These are phyloP conservation scores for Globisporangium echinulatum DNA, from an alignment of 352 stramenopile genomes.

Conservation along the genomic window DNA sequence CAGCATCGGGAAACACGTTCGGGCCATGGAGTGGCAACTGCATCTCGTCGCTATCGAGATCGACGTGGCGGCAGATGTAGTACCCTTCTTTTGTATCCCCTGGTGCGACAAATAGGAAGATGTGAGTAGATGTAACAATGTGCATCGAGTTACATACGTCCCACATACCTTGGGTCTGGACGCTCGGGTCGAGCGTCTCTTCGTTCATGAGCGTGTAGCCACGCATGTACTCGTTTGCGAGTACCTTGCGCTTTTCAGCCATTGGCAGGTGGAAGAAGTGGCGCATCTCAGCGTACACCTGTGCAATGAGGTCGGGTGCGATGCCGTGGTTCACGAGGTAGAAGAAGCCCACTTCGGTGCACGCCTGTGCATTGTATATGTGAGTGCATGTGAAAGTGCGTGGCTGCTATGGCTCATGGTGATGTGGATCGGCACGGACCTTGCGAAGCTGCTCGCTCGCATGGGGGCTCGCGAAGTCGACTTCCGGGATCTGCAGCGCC, in stretches of 20 bases:
- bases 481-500: slow-evolving; percentile 40
- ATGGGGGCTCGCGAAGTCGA: slow-evolving; percentile 38
- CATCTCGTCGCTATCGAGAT: slow-evolving; percentile 48
- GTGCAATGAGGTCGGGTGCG: slow-evolving; percentile 17
- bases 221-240: slow-evolving; percentile 66
- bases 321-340: slow-evolving; percentile 58
- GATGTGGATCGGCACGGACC: background rate
- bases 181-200: slow-evolving; percentile 55
- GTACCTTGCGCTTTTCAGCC: slow-evolving; percentile 47
- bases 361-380: slow-evolving; percentile 18
- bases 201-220: slow-evolving; percentile 71
- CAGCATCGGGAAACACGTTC: slow-evolving; percentile 51
- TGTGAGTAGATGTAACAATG: too few relatives aligned
- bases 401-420: too few relatives aligned
- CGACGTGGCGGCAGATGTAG: slow-evolving; percentile 68
- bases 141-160: background rate
- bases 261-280: slow-evolving; percentile 47
- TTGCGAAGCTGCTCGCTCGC: slow-evolving; percentile 38
- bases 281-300: slow-evolving; percentile 58
- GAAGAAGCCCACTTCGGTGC: slow-evolving; percentile 63
- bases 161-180: slow-evolving; percentile 27
- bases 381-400: background rate
- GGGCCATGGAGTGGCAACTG: slow-evolving; percentile 49
- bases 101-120: background rate
- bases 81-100: slow-evolving; percentile 75